Conservation (phyloP, 2,329 filamentous ascomycete species). For the Colletotrichum sp. region DNA sequence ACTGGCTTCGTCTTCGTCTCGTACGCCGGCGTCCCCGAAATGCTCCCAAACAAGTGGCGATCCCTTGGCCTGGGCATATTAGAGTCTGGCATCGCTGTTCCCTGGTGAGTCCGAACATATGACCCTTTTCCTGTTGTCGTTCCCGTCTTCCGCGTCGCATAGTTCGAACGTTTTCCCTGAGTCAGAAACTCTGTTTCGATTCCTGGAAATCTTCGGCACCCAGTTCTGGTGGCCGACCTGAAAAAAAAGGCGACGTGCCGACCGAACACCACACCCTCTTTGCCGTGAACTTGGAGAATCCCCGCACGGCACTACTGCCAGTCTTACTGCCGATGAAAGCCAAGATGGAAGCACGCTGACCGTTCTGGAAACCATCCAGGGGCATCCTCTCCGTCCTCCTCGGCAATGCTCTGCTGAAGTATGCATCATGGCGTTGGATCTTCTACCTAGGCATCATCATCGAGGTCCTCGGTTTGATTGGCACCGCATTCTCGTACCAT, state of each 20-base stretch:
- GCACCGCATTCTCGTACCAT: constrained; percentile 29
- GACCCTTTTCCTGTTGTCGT: background rate
- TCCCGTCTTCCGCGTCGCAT: background rate
- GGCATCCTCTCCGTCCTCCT: constrained; percentile 28
- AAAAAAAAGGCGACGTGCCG: constrained; percentile 1
- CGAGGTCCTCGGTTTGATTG: constrained; percentile 25
- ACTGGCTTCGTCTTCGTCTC: constrained; percentile 36
- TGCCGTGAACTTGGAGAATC: background rate
- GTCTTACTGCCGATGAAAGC: background rate
- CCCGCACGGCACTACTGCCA: background rate
- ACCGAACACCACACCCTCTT: constrained; percentile 2
- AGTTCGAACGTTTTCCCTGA: constrained; percentile 23
- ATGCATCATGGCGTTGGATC: constrained; percentile 32
- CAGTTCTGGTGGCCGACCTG: background rate
- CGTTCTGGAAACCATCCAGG: constrained; percentile 24
- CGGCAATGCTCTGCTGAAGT: constrained; percentile 29
- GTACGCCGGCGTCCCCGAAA: constrained; percentile 35
- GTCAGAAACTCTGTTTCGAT: background rate
- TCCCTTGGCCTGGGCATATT: constrained; percentile 16
- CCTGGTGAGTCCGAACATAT: constrained; percentile 22
- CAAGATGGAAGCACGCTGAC: background rate
- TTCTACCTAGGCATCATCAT: constrained; percentile 31
- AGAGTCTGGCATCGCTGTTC: constrained; percentile 17
- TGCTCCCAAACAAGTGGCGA: constrained; percentile 39
- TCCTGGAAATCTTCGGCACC: background rate